Conservation (phyloP, 2,329 filamentous ascomycete species). For the Coniochaeta prunicola region DNA sequence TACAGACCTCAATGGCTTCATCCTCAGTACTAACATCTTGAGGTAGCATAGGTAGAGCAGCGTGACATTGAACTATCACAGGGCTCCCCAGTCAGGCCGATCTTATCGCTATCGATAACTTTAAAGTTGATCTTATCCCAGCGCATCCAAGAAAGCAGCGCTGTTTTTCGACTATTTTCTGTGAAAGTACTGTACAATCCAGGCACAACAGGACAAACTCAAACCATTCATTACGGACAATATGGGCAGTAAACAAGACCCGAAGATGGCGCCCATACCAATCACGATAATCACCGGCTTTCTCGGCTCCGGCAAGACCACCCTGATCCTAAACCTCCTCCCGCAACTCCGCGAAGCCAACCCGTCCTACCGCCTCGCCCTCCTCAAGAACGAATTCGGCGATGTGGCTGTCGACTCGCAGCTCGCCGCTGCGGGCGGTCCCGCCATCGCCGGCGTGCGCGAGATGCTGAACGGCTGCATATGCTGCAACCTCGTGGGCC, state of each 20-base stretch:
- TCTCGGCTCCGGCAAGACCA: conserved; percentile 93
- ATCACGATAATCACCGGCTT: conserved; percentile 96
- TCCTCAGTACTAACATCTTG: background rate
- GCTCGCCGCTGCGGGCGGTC: conserved; percentile 60
- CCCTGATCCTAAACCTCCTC: conserved; percentile 86
- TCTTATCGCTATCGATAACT: conserved; percentile 1
- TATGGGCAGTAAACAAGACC: background rate
- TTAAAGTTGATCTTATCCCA: background rate
- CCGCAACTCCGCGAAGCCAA: conserved; percentile 75
- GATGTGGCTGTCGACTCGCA: conserved; percentile 91
- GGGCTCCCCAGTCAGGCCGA: background rate
- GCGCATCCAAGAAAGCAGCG: background rate
- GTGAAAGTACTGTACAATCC: background rate
- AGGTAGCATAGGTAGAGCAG: background rate
- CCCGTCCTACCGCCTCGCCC: conserved; percentile 74
- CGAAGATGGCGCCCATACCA: conserved; percentile 63
- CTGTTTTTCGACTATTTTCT: background rate
- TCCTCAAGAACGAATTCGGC: conserved; percentile 98
- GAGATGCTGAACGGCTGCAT: conserved; percentile 97
- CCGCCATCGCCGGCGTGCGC: conserved; percentile 79
- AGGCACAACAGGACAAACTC: conserved; percentile 2
- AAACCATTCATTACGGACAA: conserved; percentile 1
- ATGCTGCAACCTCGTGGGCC: conserved; percentile 96
- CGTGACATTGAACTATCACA: background rate
- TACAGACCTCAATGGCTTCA: background rate